These are phyloP conservation scores for Trichoderma sp. DNA, from an alignment of 2,329 filamentous ascomycete genomes.

Conservation along the genomic window DNA sequence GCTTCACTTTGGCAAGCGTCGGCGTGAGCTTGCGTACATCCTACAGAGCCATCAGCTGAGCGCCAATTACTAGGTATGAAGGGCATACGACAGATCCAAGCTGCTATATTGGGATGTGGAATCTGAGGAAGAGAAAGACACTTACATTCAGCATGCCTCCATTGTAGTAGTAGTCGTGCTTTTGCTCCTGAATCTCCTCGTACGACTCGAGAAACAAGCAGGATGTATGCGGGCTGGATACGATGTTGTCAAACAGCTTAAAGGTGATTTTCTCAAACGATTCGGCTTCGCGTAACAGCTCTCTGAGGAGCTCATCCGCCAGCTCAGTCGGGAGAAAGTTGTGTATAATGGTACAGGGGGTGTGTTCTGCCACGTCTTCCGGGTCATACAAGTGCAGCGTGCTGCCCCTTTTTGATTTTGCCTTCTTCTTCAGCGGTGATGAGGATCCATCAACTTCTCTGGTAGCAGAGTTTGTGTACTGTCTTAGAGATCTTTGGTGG, in stretches of 20 bases:
- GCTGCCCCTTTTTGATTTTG: slow-evolving; percentile 72
- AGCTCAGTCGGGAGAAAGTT: slow-evolving; percentile 77
- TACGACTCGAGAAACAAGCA: slow-evolving; percentile 79
- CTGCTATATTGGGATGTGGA: too few relatives aligned
- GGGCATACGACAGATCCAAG: background rate
- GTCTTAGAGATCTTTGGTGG: slow-evolving; percentile 65
- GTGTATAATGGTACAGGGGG: slow-evolving; percentile 88
- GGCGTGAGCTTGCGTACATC: slow-evolving; percentile 78
- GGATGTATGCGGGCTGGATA: slow-evolving; percentile 81
- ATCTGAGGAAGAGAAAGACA: too few relatives aligned
- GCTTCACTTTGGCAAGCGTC: slow-evolving; percentile 69
- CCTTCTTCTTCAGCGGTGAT: slow-evolving; percentile 48
- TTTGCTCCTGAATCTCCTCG: slow-evolving; percentile 69
- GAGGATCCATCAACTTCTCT: background rate
- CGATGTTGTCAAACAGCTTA: slow-evolving; percentile 85
- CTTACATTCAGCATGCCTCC: slow-evolving; percentile 68
- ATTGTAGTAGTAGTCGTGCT: slow-evolving; percentile 83
- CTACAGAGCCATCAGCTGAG: slow-evolving; percentile 40
- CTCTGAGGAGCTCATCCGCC: slow-evolving; percentile 72
- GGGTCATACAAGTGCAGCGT: slow-evolving; percentile 85
- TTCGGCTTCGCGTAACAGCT: slow-evolving; percentile 73
- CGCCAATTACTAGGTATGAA: background rate
- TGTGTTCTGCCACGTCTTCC: slow-evolving; percentile 76
- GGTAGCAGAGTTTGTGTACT: slow-evolving; percentile 44
- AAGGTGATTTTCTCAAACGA: slow-evolving; percentile 74